A percentile compares a stretch with the other conserved stretches of the same genome.
Conservation (phyloP, 2,329 filamentous ascomycete species). For the Phialophora macrospora region DNA sequence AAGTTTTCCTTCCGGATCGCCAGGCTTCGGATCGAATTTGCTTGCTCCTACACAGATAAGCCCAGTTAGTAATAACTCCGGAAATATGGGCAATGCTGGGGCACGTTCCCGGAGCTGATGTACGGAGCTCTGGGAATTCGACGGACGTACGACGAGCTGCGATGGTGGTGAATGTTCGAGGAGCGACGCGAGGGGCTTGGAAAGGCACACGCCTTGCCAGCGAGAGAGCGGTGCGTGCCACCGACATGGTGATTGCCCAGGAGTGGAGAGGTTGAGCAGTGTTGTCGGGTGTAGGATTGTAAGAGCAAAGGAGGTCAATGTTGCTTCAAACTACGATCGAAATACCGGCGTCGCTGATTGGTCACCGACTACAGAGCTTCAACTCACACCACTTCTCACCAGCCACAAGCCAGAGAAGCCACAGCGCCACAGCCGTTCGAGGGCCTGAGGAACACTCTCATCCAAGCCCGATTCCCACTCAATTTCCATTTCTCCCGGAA, state of each 20-base stretch:
- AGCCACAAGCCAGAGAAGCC: neutral
- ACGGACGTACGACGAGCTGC: conserved; percentile 53
- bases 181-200: conserved; percentile 45
- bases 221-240: conserved; percentile 53
- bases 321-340: conserved; percentile 24
- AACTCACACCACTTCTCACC: conserved; percentile 18
- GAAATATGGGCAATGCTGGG: conserved; percentile 27
- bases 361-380: conserved; percentile 3
- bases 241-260: conserved; percentile 50
- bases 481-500: neutral
- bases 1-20: conserved; percentile 49
- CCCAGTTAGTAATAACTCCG: conserved; percentile 20
- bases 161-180: conserved; percentile 53
- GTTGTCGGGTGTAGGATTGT: conserved; percentile 24
- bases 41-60: conserved; percentile 39
- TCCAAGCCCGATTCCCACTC: neutral
- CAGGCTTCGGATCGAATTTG: conserved; percentile 50
- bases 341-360: neutral
- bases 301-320: conserved; percentile 19
- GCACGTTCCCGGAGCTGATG: conserved; percentile 24
- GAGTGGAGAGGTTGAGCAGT: conserved; percentile 25
- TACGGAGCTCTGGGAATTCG: conserved; percentile 26
- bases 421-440: neutral
- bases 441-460: neutral
- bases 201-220: conserved; percentile 53